phyloP scores from a whole-genome alignment of 1,284 basidiomycete species.

The Irpex lacteus region DNA sequence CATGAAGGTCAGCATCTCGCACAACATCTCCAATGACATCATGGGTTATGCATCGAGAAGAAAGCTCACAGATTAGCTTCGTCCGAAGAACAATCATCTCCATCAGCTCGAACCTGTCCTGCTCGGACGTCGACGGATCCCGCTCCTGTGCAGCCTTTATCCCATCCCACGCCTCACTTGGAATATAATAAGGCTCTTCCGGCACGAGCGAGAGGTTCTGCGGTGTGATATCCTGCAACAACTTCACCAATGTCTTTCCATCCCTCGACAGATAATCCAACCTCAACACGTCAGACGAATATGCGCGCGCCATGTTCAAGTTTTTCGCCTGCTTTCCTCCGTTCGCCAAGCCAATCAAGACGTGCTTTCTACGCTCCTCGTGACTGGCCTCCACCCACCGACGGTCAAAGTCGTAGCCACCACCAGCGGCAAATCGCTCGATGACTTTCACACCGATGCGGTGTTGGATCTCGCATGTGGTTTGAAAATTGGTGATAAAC shows the following conservation, averaged over 20 bases:
- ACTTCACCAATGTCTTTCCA: background rate
- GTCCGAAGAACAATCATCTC: too few relatives aligned
- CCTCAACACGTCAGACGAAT: background rate
- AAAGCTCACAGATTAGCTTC: too few relatives aligned
- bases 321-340: background rate
- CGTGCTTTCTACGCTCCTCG: background rate
- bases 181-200: background rate
- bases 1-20: too few relatives aligned
- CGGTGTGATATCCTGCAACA: background rate
- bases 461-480: background rate
- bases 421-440: background rate
- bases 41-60: too few relatives aligned
- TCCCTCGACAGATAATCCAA: background rate
- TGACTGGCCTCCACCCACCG: background rate
- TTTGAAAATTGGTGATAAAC: background rate
- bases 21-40: too few relatives aligned
- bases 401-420: background rate
- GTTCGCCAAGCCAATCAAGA: background rate
- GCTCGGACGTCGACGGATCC: too few relatives aligned
- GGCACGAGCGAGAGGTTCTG: background rate
- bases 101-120: too few relatives aligned
- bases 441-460: background rate
- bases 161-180: too few relatives aligned
- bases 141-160: too few relatives aligned
- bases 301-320: background rate